Conservation (phyloP, 73 alveolate genomes). For the Uronychia setigera region DNA sequence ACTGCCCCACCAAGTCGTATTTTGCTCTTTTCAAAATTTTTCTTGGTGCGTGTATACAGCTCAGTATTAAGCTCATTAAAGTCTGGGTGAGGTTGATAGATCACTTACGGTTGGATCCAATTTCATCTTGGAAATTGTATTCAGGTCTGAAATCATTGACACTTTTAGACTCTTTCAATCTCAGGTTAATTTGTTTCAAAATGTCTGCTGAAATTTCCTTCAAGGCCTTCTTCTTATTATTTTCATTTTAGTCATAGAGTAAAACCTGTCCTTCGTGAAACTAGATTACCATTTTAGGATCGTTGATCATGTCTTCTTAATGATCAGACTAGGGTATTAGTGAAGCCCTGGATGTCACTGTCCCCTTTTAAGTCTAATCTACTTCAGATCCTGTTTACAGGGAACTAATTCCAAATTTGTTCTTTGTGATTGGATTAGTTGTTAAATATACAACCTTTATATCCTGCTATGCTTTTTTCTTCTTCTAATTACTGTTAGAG, state of each 20-base stretch:
- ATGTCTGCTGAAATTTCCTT: background rate
- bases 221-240: background rate
- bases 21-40: background rate
- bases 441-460: too few species aligned
- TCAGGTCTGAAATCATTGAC: too few species aligned
- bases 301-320: too few species aligned
- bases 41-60: background rate
- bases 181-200: background rate
- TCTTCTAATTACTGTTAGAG: too few species aligned
- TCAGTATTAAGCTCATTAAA: background rate
- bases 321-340: too few species aligned
- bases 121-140: background rate
- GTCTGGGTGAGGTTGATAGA: background rate
- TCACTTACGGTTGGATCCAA: background rate
- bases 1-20: background rate
- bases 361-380: too few species aligned
- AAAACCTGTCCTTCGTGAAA: background rate
- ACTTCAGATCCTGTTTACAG: too few species aligned
- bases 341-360: too few species aligned
- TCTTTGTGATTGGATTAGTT: too few species aligned
- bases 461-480: too few species aligned
- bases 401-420: too few species aligned
- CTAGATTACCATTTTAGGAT: background rate
- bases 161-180: background rate
- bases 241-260: background rate